Percentiles rank a stretch among this genome's conserved stretches.
These are phyloP conservation scores for Xylaria sp. DNA, from an alignment of 2,329 filamentous ascomycete genomes.

Conservation along the genomic window DNA sequence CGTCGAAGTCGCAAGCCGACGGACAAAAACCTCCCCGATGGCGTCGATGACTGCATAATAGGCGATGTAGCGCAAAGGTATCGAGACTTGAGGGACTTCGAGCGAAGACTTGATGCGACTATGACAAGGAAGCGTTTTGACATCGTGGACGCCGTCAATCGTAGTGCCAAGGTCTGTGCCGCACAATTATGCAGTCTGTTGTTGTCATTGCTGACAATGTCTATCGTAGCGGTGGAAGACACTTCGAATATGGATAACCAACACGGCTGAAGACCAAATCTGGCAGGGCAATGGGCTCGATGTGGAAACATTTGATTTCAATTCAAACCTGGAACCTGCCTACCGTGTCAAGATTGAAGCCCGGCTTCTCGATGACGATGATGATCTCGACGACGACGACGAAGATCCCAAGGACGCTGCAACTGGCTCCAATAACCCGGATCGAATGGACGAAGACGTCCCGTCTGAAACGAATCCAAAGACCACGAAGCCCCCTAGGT, in stretches of 20 bases:
- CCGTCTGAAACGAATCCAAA: conserved; percentile 48
- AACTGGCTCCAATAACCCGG: conserved; percentile 59
- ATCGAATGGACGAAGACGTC: conserved; percentile 71
- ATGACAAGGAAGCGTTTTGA: conserved; percentile 96
- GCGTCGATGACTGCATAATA: conserved; percentile 82
- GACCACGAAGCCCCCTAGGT: conserved; percentile 55
- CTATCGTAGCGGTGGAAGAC: conserved; percentile 75
- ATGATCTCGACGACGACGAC: conserved; percentile 60
- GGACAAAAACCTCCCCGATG: conserved; percentile 93
- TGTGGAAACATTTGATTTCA: conserved; percentile 83
- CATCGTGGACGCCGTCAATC: conserved; percentile 81
- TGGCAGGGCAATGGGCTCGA: conserved; percentile 82
- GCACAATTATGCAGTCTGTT: neutral
- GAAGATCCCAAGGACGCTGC: conserved; percentile 59
- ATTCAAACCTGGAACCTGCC: conserved; percentile 77
- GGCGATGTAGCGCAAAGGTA: conserved; percentile 86
- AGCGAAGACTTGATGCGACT: conserved; percentile 87
- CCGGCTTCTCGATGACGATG: conserved; percentile 77
- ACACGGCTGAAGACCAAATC: conserved; percentile 91
- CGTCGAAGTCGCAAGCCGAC: conserved; percentile 89
- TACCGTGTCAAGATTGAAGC: conserved; percentile 95
- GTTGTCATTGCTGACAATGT: conserved; percentile 32
- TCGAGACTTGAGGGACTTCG: conserved; percentile 83
- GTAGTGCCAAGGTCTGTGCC: conserved; percentile 71
- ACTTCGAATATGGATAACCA: conserved; percentile 92